These are phyloP conservation scores for Prunus davidiana DNA, from an alignment of 306 rosid genomes.

Conservation along the genomic window DNA sequence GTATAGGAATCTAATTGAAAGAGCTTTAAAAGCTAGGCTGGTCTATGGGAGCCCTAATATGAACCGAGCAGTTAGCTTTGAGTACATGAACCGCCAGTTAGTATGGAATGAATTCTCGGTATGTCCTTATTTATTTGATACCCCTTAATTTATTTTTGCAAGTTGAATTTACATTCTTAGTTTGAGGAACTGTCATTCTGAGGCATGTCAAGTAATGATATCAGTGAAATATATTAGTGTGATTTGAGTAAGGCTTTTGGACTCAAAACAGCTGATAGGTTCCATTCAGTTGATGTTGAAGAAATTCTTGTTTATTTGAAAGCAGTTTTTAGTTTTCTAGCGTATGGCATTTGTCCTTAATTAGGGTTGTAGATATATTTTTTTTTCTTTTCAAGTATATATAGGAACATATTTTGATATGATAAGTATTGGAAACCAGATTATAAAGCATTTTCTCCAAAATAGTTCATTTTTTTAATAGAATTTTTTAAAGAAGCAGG, in stretches of 20 bases:
- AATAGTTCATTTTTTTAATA: neutral
- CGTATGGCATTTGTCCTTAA: neutral
- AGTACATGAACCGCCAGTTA: constrained; percentile 96
- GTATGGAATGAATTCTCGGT: constrained; percentile 99
- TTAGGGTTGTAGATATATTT: neutral
- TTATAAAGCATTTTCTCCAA: neutral
- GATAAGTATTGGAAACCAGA: neutral
- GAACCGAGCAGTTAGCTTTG: constrained; percentile 99
- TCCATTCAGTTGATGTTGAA: neutral
- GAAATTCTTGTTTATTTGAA: neutral
- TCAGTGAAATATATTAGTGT: neutral
- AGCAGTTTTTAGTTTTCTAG: neutral
- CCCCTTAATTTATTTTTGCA: neutral
- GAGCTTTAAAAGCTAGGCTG: constrained; percentile 90
- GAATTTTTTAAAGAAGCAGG: neutral
- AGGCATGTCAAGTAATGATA: neutral
- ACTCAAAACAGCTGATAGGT: neutral
- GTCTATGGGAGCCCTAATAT: constrained; percentile 95
- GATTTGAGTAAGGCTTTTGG: neutral
- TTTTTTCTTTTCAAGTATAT: no score
- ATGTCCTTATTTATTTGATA: constrained; percentile 22
- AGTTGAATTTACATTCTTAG: neutral
- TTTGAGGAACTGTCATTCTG: neutral
- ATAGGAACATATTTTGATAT: neutral
- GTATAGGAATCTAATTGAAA: constrained; percentile 87